Evolutionary conservation across 2,329 filamentous ascomycete genomes (phyloP), one percentile per base, ranked within the genome.

Genomic region (Fusarium avenaceum): DNA sequence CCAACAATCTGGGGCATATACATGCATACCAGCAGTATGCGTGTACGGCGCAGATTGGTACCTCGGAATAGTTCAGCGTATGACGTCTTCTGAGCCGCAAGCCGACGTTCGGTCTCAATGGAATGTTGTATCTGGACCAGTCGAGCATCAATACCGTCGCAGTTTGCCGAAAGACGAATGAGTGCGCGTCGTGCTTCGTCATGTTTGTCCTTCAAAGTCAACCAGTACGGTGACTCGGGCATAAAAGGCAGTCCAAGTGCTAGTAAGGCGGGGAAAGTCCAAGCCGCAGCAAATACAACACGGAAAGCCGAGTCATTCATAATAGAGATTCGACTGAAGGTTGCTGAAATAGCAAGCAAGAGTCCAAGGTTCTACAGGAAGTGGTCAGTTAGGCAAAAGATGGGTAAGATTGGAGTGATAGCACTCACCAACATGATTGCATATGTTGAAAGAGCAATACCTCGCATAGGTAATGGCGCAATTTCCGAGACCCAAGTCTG

Each of bases 401-500:
- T 7, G 13, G 10, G 7, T 33, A 20, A 4, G 8, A 11, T n/a
- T 47, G 19, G n/a, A 10, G 28, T 28, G 32, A 8, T 32, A 45
- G 7, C 17, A 52, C 56, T 40, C 8, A 58, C 56, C 26, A 58
- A 6, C 56, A 58, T 58, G 6, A 58, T 53, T 39, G 43, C 35
- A 54, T 53, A 43, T 17, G 43, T 46, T 3, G 56, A 58, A n/a
- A 58, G 43, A 2, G 56, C 56, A 43, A 58, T 52, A 17, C 56
- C 56, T 26, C 56, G 56, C 39, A 58, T 19, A 24, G 56, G 48
- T 5, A 58, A 28, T 20, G 56, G 56, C 4, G 56, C 43, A 20
- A 58, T 42, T 35, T 58, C 56, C 3, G 56, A 58, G 4, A 54
- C 56, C 53, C 53, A 56, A n/a, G 53, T 56, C 35, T 56, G 53